Evolutionary conservation across 352 stramenopile genomes (phyloP).

Genomic region (Phytophthora pseudosyringae): DNA sequence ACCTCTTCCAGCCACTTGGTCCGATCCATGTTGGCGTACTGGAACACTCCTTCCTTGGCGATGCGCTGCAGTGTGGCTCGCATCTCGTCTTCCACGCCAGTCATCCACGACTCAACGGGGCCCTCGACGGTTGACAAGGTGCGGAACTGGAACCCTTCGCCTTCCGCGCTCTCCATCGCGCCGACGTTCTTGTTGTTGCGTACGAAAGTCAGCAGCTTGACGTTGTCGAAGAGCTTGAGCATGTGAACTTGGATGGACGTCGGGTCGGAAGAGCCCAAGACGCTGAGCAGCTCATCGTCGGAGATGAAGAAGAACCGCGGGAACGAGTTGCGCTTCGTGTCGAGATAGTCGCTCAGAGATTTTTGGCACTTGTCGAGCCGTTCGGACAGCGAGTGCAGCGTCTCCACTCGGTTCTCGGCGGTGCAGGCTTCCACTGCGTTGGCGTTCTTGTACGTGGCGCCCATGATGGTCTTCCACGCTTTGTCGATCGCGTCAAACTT

Average conservation of each 20-base stretch:
- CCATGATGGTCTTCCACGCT: slow-evolving; percentile 94
- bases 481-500: slow-evolving; percentile 95
- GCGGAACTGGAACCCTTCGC: slow-evolving; percentile 89
- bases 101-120: slow-evolving; percentile 95
- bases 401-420: slow-evolving; percentile 89
- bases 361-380: slow-evolving; percentile 93
- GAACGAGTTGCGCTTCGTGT: slow-evolving; percentile 93
- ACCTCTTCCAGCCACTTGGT: slow-evolving; percentile 90
- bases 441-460: slow-evolving; percentile 90
- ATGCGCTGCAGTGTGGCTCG: slow-evolving; percentile 85
- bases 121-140: slow-evolving; percentile 87
- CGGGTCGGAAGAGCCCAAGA: slow-evolving; percentile 92
- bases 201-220: slow-evolving; percentile 92
- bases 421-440: slow-evolving; percentile 92
- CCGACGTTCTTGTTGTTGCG: slow-evolving; percentile 89
- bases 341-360: slow-evolving; percentile 90
- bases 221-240: slow-evolving; percentile 96
- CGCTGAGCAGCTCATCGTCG: slow-evolving; percentile 92
- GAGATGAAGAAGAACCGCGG: slow-evolving; percentile 96
- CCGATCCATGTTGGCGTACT: slow-evolving; percentile 89
- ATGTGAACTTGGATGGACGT: slow-evolving; percentile 94
- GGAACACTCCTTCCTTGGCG: slow-evolving; percentile 94
- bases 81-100: slow-evolving; percentile 92
- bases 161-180: slow-evolving; percentile 93
- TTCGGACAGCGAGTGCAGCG: slow-evolving; percentile 86